Conservation (phyloP, 2,329 filamentous ascomycete species). For the Cladosporium velox region DNA sequence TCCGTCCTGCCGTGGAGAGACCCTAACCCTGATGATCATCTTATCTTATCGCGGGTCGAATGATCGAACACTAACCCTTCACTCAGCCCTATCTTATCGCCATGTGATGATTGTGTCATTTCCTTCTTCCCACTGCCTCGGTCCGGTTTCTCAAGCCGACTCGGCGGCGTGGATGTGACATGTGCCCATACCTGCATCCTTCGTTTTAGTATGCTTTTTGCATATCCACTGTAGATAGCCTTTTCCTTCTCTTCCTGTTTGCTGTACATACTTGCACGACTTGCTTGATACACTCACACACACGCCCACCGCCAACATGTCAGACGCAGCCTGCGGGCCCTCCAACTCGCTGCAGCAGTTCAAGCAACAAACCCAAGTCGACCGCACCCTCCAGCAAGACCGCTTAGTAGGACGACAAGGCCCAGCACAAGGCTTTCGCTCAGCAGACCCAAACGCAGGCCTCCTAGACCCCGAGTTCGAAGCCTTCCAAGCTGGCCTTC, state of each 20-base stretch:
- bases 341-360: constrained; percentile 75
- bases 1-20: background rate
- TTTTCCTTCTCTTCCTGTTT: background rate
- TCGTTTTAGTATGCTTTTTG: background rate
- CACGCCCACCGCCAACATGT: constrained; percentile 52
- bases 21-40: background rate
- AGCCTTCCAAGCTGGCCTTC: constrained; percentile 62
- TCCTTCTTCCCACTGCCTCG: background rate
- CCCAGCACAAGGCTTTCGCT: constrained; percentile 61
- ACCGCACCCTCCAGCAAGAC: constrained; percentile 73
- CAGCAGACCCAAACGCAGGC: constrained; percentile 56
- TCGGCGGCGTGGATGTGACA: constrained; percentile 15
- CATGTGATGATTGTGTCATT: background rate
- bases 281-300: background rate
- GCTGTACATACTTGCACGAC: background rate
- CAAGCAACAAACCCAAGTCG: constrained; percentile 67
- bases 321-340: constrained; percentile 70
- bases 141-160: background rate
- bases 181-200: constrained; percentile 16
- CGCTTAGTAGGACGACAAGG: constrained; percentile 57
- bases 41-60: background rate
- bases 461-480: constrained; percentile 67
- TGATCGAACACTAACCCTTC: background rate
- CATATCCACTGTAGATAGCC: background rate
- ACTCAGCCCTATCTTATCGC: background rate